phyloP scores from a whole-genome alignment of 2,329 filamentous ascomycete species.

The Colletotrichum gloeosporioides region DNA sequence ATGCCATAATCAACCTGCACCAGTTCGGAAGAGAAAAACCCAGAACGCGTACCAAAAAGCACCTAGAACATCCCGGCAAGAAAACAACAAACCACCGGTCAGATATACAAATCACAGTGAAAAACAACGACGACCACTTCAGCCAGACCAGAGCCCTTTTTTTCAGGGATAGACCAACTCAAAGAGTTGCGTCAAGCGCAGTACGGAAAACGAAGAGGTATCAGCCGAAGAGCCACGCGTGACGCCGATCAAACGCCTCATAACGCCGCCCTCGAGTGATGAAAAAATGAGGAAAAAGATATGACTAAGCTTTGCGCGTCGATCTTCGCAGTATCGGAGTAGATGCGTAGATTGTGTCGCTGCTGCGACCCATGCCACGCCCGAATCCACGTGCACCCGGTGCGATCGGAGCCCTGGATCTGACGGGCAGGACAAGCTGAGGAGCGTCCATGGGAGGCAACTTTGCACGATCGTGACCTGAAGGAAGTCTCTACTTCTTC shows the following conservation, averaged over 20 bases:
- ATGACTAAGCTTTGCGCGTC: background rate
- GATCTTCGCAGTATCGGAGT: background rate
- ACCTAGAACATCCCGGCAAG: background rate
- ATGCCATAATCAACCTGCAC: background rate
- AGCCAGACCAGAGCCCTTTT: background rate
- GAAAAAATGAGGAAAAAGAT: background rate
- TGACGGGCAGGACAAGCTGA: background rate
- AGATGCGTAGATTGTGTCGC: background rate
- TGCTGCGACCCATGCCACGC: background rate
- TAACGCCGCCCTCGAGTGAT: slow-evolving; percentile 22
- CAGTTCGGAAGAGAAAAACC: background rate
- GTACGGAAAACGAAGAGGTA: slow-evolving; percentile 4
- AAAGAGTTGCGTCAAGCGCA: background rate
- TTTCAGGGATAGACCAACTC: background rate
- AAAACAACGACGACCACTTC: background rate
- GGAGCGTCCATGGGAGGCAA: background rate
- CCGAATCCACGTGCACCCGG: background rate
- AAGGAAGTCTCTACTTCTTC: slow-evolving; percentile 57
- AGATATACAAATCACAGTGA: background rate
- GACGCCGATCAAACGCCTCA: slow-evolving; percentile 21
- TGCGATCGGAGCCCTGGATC: background rate
- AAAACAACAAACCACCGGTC: background rate
- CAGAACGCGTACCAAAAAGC: background rate
- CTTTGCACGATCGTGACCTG: background rate
- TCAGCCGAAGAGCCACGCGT: slow-evolving; percentile 19